phyloP scores from a whole-genome alignment of 441 rosid species.

The Gossypium davidsonii region DNA sequence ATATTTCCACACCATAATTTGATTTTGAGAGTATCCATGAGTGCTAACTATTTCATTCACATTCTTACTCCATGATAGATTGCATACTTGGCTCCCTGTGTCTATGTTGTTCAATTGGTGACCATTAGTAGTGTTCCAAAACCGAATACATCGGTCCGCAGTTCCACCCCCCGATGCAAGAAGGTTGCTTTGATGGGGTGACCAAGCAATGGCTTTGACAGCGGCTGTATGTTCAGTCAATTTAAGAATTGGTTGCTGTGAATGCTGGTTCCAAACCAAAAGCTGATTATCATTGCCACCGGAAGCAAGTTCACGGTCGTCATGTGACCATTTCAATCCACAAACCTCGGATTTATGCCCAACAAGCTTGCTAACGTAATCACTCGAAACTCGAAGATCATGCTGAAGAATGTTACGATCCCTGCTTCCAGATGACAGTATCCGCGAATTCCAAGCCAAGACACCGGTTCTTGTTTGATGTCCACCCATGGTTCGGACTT shows the following conservation, averaged over 20 bases:
- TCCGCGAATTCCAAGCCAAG: conserved; percentile 92
- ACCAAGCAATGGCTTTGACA: conserved; percentile 95
- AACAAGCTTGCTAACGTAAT: conserved; percentile 64
- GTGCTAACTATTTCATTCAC: conserved; percentile 96
- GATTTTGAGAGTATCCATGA: conserved; percentile 96
- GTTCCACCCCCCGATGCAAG: conserved; percentile 99
- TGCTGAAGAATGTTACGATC: conserved; percentile 91
- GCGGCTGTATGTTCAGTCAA: conserved; percentile 96
- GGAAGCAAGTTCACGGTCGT: conserved; percentile 95
- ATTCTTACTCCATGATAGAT: conserved; percentile 96
- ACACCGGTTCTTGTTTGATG: conserved; percentile 95
- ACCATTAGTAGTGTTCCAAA: conserved; percentile 92
- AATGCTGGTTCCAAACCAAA: conserved; percentile 91
- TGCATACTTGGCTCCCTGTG: conserved; percentile 98
- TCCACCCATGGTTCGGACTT: conserved; percentile 85
- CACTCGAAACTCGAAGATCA: conserved; percentile 78
- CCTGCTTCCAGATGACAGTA: conserved; percentile 87
- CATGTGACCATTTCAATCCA: conserved; percentile 95
- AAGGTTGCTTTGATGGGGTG: conserved; percentile 89
- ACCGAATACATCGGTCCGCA: conserved; percentile 90
- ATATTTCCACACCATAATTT: conserved; percentile 96
- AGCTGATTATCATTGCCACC: conserved; percentile 99
- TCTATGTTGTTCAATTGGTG: conserved; percentile 80
- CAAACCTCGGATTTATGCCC: conserved; percentile 92
- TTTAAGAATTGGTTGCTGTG: conserved; percentile 68